These are phyloP conservation scores for Aspergillus melleus DNA, from an alignment of 2,329 filamentous ascomycete genomes.

Conservation along the genomic window DNA sequence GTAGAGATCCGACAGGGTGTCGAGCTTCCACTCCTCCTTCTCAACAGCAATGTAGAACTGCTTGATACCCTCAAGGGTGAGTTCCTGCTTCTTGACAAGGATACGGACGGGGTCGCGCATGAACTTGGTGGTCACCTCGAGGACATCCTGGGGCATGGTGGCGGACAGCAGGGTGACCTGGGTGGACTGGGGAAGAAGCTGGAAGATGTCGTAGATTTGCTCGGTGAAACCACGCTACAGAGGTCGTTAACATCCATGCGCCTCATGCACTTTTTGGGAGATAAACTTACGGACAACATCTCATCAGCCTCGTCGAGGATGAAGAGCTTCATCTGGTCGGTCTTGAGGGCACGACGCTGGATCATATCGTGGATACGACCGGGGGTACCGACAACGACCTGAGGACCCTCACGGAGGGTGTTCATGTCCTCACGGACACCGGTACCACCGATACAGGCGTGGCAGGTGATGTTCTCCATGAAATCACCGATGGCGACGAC, in stretches of 20 bases:
- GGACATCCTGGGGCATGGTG: constrained; percentile 98
- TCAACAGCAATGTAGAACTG: constrained; percentile 99
- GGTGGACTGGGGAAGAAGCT: constrained; percentile 94
- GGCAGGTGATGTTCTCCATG: constrained; percentile 93
- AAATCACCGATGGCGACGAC: constrained; percentile 98
- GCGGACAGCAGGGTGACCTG: constrained; percentile 98
- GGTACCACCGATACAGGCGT: constrained; percentile 98
- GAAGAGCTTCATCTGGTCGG: constrained; percentile 99
- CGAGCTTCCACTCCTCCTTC: constrained; percentile 99
- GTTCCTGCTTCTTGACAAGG: constrained; percentile 98
- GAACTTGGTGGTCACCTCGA: constrained; percentile 99
- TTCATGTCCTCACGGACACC: constrained; percentile 99
- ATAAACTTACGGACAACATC: constrained; percentile 65
- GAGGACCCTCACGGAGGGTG: constrained; percentile 90
- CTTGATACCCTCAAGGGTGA: constrained; percentile 99
- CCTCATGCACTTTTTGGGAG: not conserved
- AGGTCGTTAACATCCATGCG: constrained; percentile 7
- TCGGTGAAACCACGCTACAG: constrained; percentile 91
- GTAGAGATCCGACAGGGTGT: constrained; percentile 97
- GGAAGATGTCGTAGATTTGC: constrained; percentile 99
- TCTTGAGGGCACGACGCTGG: constrained; percentile 94
- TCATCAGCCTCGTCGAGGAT: constrained; percentile 99
- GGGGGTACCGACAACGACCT: constrained; percentile 96
- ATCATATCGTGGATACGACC: constrained; percentile 99
- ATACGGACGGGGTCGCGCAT: constrained; percentile 99